Conservation (phyloP, 148 eudicot species). For the Dysphania ambrosioides region DNA sequence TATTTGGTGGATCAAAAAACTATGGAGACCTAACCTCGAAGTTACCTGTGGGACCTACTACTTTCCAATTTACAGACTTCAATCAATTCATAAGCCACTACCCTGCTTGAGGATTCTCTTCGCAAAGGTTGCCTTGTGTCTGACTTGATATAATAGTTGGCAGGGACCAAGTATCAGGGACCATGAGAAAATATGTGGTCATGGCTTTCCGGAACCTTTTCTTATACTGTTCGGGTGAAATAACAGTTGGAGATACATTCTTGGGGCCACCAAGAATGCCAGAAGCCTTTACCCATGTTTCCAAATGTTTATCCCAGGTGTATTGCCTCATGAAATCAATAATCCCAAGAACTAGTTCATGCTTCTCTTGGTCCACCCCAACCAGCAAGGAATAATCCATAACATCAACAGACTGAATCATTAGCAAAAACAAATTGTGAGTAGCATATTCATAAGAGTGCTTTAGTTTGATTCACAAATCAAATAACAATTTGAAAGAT, state of each 20-base stretch:
- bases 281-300: conserved; percentile 95
- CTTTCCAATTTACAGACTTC: conserved; percentile 29
- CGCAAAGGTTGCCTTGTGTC: conserved; percentile 54
- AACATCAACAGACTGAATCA: conserved; percentile 81
- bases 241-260: conserved; percentile 82
- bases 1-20: conserved; percentile 15
- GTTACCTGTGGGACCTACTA: conserved; percentile 14
- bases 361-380: conserved; percentile 88
- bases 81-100: conserved; percentile 34
- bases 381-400: conserved; percentile 95
- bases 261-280: conserved; percentile 93
- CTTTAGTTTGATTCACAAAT: background rate
- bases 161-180: conserved; percentile 92
- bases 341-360: conserved; percentile 90
- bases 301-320: conserved; percentile 97
- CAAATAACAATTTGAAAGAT: background rate
- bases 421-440: background rate
- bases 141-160: conserved; percentile 46
- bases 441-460: background rate
- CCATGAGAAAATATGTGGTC: conserved; percentile 90
- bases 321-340: conserved; percentile 98
- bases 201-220: conserved; percentile 93
- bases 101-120: conserved; percentile 47
- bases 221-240: conserved; percentile 92
- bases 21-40: conserved; percentile 14